Evolutionary conservation across 495 filamentous ascomycete genomes (phyloP).

Genomic region (Penicillium malachiteum): DNA sequence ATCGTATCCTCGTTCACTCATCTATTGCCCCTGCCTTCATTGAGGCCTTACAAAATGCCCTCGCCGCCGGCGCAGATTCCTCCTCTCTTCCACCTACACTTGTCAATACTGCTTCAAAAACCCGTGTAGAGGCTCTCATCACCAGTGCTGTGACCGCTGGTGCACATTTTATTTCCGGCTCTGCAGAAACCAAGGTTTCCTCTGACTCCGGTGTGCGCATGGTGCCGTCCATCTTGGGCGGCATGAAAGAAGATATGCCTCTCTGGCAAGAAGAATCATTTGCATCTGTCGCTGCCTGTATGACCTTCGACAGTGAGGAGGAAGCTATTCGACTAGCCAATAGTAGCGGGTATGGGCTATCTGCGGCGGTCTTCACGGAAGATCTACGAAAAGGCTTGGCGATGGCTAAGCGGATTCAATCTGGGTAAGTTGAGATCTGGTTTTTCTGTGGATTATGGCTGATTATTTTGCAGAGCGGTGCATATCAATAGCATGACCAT

Average conservation of each 20-base stretch:
- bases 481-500: conserved; percentile 89
- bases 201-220: conserved; percentile 56
- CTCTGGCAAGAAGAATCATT: conserved; percentile 79
- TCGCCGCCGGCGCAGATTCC: conserved; percentile 44
- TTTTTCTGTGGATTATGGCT: not conserved
- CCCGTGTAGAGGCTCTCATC: conserved; percentile 63
- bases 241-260: conserved; percentile 70
- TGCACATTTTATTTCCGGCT: conserved; percentile 61
- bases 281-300: conserved; percentile 63
- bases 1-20: conserved; percentile 78
- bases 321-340: conserved; percentile 50
- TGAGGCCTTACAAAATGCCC: conserved; percentile 40
- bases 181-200: conserved; percentile 29
- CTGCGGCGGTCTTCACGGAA: conserved; percentile 48
- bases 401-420: conserved; percentile 45
- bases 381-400: conserved; percentile 42
- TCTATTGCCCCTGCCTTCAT: conserved; percentile 61
- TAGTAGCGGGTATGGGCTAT: conserved; percentile 47
- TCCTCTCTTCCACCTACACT: conserved; percentile 55
- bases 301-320: conserved; percentile 43
- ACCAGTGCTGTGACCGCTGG: conserved; percentile 62
- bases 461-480: conserved; percentile 51
- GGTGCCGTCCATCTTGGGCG: conserved; percentile 66
- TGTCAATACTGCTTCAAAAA: conserved; percentile 57
- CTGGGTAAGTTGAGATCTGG: conserved; percentile 32